These are phyloP conservation scores for Colletotrichum camelliae DNA, from an alignment of 2,329 filamentous ascomycete genomes.

Conservation along the genomic window DNA sequence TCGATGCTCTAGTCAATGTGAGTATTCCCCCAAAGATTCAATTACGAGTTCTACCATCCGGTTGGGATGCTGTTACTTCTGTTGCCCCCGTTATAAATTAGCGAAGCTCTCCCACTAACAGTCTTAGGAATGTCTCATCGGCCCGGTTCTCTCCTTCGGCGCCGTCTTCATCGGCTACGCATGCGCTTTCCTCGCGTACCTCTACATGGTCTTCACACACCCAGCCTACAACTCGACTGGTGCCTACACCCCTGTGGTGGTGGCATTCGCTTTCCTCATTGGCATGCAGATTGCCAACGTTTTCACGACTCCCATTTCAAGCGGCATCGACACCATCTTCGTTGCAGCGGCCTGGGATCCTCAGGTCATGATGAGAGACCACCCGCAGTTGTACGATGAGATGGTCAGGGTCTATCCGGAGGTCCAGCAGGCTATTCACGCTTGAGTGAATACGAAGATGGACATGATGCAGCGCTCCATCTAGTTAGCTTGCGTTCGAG, in stretches of 20 bases:
- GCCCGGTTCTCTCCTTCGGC: constrained; percentile 76
- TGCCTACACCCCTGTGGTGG: constrained; percentile 75
- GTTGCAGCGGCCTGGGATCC: constrained; percentile 76
- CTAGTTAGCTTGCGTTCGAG: accelerated
- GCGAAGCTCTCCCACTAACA: neutral
- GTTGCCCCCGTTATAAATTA: neutral
- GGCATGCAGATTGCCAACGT: constrained; percentile 89
- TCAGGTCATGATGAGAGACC: constrained; percentile 78
- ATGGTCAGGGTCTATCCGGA: constrained; percentile 85
- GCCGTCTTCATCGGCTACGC: constrained; percentile 84
- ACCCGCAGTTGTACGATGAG: constrained; percentile 79
- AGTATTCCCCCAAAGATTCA: too few species aligned
- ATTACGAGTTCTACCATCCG: too few species aligned
- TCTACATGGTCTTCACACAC: constrained; percentile 86
- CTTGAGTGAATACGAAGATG: constrained; percentile 32
- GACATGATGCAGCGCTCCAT: accelerated
- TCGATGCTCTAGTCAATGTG: constrained; percentile 84
- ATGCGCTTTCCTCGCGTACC: constrained; percentile 80
- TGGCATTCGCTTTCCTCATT: constrained; percentile 88
- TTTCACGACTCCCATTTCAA: constrained; percentile 86
- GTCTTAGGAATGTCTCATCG: constrained; percentile 74
- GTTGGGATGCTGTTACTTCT: too few species aligned
- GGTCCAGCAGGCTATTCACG: constrained; percentile 79
- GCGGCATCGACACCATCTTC: constrained; percentile 91
- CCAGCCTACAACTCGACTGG: constrained; percentile 76